phyloP scores from a whole-genome alignment of 352 stramenopile species.

The Pythium pyrilobum region DNA sequence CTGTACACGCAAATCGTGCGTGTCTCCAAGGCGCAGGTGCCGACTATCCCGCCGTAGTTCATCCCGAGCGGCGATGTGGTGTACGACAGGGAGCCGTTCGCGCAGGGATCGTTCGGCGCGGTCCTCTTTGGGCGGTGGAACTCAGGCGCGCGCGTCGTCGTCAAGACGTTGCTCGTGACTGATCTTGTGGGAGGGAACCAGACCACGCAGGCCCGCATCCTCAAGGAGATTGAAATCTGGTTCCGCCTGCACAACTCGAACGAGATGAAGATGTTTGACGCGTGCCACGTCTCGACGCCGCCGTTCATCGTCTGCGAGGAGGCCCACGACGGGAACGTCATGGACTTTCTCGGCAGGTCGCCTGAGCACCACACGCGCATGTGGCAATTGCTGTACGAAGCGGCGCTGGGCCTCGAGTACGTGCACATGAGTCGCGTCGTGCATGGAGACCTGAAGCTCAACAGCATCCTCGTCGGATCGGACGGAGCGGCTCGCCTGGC shows the following conservation, averaged over 20 bases:
- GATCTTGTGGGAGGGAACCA: too few relatives aligned
- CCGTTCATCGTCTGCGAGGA: slow-evolving; percentile 14
- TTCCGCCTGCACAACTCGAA: slow-evolving; percentile 7
- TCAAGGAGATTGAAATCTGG: slow-evolving; percentile 16
- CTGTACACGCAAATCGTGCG: slow-evolving; percentile 7
- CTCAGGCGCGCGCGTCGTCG: slow-evolving; percentile 1
- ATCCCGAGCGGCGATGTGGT: slow-evolving; percentile 2
- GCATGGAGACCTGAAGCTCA: slow-evolving; percentile 77
- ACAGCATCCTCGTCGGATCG: slow-evolving; percentile 19
- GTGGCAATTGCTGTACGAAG: slow-evolving; percentile 23
- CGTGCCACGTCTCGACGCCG: slow-evolving; percentile 10
- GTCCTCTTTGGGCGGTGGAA: not conserved
- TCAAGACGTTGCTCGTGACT: slow-evolving; percentile 1
- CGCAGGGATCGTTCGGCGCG: slow-evolving; percentile 5
- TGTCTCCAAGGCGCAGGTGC: slow-evolving; percentile 1
- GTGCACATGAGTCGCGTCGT: slow-evolving; percentile 41
- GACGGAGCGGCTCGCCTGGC: slow-evolving; percentile 16
- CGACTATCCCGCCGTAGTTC: slow-evolving; percentile 1
- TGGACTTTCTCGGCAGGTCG: not conserved
- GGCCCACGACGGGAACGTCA: not conserved
- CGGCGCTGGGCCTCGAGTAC: slow-evolving; percentile 38
- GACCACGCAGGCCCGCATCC: not conserved
- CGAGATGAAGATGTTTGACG: slow-evolving; percentile 15
- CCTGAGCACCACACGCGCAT: not conserved
- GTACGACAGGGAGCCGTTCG: slow-evolving; percentile 5